Evolutionary conservation across 148 eudicot genomes (phyloP).

Genomic region (Vaccinium vitisidaea): DNA sequence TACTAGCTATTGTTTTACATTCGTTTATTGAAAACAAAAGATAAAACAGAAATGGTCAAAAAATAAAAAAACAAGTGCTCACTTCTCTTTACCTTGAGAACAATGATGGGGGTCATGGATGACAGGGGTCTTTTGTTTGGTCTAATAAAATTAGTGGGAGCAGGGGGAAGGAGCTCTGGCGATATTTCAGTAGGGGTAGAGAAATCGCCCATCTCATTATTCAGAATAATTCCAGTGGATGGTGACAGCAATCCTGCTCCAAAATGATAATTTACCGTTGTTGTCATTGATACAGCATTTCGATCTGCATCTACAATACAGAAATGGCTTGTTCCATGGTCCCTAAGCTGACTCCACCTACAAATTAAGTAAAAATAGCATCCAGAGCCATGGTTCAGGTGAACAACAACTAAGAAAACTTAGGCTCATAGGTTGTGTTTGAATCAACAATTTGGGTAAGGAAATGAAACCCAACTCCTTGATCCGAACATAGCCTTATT

Average conservation of each 20-base stretch:
- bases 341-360: conserved; percentile 90
- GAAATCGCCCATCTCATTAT: conserved; percentile 90
- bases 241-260: conserved; percentile 79
- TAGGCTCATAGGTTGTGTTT: not conserved
- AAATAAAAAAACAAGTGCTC: not conserved
- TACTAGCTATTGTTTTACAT: not conserved
- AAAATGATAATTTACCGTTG: conserved; percentile 72
- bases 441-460: not conserved
- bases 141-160: conserved; percentile 67
- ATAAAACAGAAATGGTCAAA: not conserved
- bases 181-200: conserved; percentile 65
- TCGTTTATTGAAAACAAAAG: not conserved
- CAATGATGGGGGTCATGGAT: conserved; percentile 85
- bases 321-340: conserved; percentile 92
- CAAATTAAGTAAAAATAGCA: not conserved
- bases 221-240: conserved; percentile 72
- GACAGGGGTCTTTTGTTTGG: conserved; percentile 92
- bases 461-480: not conserved
- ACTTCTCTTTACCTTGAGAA: conserved; percentile 51
- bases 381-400: not conserved
- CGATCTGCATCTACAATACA: conserved; percentile 91
- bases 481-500: not conserved
- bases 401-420: not conserved
- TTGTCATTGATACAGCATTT: conserved; percentile 87
- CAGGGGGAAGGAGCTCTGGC: conserved; percentile 68